These are phyloP conservation scores for Mimosa bimucronata DNA, from an alignment of 306 rosid genomes.

Conservation along the genomic window DNA sequence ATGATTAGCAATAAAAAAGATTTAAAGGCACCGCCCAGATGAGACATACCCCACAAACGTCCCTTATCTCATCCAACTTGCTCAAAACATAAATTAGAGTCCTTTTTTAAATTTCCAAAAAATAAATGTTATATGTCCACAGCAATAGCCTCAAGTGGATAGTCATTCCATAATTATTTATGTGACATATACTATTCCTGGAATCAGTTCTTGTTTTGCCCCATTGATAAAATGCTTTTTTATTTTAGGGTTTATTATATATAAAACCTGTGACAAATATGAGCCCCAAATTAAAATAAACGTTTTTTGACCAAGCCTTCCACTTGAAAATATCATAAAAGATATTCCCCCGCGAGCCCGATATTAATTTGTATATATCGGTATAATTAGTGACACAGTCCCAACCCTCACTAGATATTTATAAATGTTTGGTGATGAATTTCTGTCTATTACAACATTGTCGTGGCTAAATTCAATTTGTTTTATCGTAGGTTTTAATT, in stretches of 20 bases:
- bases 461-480: no score
- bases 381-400: not conserved
- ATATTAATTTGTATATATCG: not conserved
- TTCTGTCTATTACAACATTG: not conserved
- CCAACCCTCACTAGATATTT: not conserved
- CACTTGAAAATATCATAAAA: not conserved
- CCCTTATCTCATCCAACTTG: not conserved
- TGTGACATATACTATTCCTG: not conserved
- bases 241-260: not conserved
- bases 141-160: not conserved
- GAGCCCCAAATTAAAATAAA: not conserved
- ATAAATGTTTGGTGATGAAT: not conserved
- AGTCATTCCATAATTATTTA: not conserved
- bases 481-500: no score
- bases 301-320: not conserved
- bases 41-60: slow-evolving; percentile 8
- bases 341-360: not conserved
- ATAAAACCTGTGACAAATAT: not conserved
- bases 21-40: slow-evolving; percentile 14
- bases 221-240: no score
- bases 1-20: not conserved
- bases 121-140: slow-evolving; percentile 1
- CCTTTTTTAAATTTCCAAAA: not conserved
- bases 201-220: not conserved
- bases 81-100: not conserved